Evolutionary conservation across 2,329 filamentous ascomycete genomes (phyloP).

Genomic region (Botrytis hyacinthi): DNA sequence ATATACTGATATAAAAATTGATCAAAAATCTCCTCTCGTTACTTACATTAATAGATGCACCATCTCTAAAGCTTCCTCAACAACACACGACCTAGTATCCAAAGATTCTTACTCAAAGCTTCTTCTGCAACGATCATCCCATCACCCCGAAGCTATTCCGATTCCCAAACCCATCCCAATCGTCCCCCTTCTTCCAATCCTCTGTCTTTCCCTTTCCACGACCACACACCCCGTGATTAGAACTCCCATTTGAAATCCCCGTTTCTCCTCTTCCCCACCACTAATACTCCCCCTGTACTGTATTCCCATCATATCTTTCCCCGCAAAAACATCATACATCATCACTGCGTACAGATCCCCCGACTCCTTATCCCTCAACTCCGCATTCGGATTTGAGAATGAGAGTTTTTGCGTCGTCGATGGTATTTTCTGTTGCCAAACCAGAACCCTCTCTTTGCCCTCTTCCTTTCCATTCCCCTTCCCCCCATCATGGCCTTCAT

Average conservation of each 20-base stretch:
- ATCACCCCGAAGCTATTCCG: not conserved
- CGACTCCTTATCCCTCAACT: not conserved
- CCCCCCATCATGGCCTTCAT: not conserved
- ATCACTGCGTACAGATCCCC: not conserved
- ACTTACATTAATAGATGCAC: accelerated
- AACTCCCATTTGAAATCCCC: not conserved
- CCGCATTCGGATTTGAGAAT: not conserved
- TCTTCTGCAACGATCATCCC: not conserved
- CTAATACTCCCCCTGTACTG: not conserved
- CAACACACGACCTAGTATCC: too few relatives aligned
- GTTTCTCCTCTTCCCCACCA: not conserved
- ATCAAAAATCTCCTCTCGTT: not conserved
- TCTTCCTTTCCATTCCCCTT: not conserved
- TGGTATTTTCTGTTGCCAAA: not conserved
- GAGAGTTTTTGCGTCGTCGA: not conserved
- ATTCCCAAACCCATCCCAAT: not conserved
- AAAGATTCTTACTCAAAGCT: not conserved
- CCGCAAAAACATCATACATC: not conserved
- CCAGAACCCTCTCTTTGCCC: not conserved
- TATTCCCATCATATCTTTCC: not conserved
- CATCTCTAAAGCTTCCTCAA: not conserved
- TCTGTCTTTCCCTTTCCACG: not conserved
- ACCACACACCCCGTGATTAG: not conserved
- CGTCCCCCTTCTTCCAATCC: not conserved
- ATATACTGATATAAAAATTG: not conserved